These are phyloP conservation scores for Apiospora pterosperma DNA, from an alignment of 2,329 filamentous ascomycete genomes.

Conservation along the genomic window DNA sequence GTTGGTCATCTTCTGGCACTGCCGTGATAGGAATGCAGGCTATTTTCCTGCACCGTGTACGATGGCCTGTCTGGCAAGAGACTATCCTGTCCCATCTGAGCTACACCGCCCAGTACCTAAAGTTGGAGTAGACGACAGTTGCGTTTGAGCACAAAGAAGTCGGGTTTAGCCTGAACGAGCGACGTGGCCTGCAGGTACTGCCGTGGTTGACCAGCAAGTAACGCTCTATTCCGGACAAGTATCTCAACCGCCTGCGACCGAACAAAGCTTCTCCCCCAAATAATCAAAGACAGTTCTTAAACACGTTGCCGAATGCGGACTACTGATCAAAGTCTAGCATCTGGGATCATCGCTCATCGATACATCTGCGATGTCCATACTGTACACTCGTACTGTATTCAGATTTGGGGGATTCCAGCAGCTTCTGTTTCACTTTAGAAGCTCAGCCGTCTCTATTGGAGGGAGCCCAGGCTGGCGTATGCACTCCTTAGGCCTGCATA, in stretches of 20 bases:
- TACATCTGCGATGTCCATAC: not conserved
- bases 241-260: slow-evolving; percentile 1
- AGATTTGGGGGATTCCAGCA: slow-evolving; percentile 26
- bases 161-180: slow-evolving; percentile 8
- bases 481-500: slow-evolving; percentile 6
- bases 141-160: slow-evolving; percentile 5
- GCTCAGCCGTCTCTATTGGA: slow-evolving; percentile 23
- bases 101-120: slow-evolving; percentile 26
- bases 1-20: slow-evolving; percentile 1
- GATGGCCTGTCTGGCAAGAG: slow-evolving; percentile 18
- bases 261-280: not conserved
- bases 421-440: slow-evolving; percentile 35
- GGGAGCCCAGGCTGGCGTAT: slow-evolving; percentile 27
- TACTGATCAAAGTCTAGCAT: slow-evolving; percentile 3
- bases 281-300: slow-evolving; percentile 1
- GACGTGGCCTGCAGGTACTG: slow-evolving; percentile 20
- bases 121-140: slow-evolving; percentile 19
- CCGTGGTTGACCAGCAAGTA: slow-evolving; percentile 18
- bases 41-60: slow-evolving; percentile 26
- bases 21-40: slow-evolving; percentile 15
- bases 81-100: slow-evolving; percentile 14
- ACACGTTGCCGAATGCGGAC: slow-evolving; percentile 6
- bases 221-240: slow-evolving; percentile 18
- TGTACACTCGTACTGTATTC: not conserved
- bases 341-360: not conserved